Conservation (phyloP, 176 grass and related monocot species). For the Musa schizocarpa region DNA sequence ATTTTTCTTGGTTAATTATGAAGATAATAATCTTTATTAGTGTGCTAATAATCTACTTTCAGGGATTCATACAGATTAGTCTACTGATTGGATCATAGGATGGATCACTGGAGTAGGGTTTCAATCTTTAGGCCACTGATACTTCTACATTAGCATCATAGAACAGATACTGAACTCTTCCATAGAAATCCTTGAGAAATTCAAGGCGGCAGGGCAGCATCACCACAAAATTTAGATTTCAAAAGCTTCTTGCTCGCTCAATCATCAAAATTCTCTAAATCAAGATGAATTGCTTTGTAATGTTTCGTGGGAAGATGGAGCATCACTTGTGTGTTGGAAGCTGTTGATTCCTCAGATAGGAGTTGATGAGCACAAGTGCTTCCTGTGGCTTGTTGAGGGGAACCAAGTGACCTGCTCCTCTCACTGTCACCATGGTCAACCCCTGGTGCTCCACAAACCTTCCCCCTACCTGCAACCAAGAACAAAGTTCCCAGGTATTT, state of each 20-base stretch:
- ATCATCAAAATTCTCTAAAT: too few relatives aligned
- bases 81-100: too few relatives aligned
- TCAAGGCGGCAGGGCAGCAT: neutral
- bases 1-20: too few relatives aligned
- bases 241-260: neutral
- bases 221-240: neutral
- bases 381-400: constrained; percentile 73
- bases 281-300: too few relatives aligned
- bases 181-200: neutral
- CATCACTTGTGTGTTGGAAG: constrained; percentile 18
- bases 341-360: constrained; percentile 39
- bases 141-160: too few relatives aligned
- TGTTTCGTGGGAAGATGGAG: neutral
- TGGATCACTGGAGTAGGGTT: too few relatives aligned
- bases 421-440: constrained; percentile 61
- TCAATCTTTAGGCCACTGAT: too few relatives aligned
- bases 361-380: constrained; percentile 45
- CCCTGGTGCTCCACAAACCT: constrained; percentile 75
- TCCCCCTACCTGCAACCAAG: constrained; percentile 53
- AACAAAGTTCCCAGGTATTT: neutral
- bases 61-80: too few relatives aligned
- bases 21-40: too few relatives aligned
- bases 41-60: too few relatives aligned
- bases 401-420: constrained; percentile 77
- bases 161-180: too few relatives aligned